A percentile compares a stretch with the other conserved stretches of the same genome.
phyloP scores from a whole-genome alignment of 257 asterid genomes.

The Coffea eugenioides region DNA sequence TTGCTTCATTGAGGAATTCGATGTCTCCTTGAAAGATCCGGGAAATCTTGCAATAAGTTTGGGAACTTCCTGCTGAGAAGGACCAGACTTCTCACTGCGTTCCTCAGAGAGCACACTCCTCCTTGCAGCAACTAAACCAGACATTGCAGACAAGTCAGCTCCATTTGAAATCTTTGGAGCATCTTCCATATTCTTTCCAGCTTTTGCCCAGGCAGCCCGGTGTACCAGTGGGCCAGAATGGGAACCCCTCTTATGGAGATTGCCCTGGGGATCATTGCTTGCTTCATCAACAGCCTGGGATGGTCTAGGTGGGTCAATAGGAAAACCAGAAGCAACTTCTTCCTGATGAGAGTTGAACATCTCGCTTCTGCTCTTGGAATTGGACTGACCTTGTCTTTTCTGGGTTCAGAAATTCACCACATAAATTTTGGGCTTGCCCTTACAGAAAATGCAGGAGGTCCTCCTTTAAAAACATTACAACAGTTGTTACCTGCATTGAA shows the following conservation, averaged over 20 bases:
- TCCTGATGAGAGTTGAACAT: conserved; percentile 88
- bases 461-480: background rate
- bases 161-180: conserved; percentile 56
- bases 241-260: conserved; percentile 69
- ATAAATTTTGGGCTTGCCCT: background rate
- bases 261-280: conserved; percentile 46
- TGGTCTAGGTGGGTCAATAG: conserved; percentile 90
- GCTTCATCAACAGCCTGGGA: conserved; percentile 64
- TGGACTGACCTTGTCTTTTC: conserved; percentile 77
- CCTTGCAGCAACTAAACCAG: conserved; percentile 84
- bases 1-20: conserved; percentile 50
- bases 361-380: conserved; percentile 94
- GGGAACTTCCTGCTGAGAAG: conserved; percentile 60
- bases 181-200: conserved; percentile 69
- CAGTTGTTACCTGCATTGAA: conserved; percentile 29
- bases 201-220: conserved; percentile 80
- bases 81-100: conserved; percentile 42
- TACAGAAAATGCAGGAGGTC: background rate
- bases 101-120: conserved; percentile 77
- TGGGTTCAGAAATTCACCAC: conserved; percentile 33
- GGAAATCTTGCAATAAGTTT: conserved; percentile 78
- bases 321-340: conserved; percentile 91
- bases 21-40: conserved; percentile 78
- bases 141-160: conserved; percentile 63
- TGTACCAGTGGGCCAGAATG: conserved; percentile 94